Percentiles rank a stretch among this genome's conserved stretches.
These are phyloP conservation scores for Umbellularia californica DNA, from an alignment of 164 flowering plant species.

Conservation along the genomic window DNA sequence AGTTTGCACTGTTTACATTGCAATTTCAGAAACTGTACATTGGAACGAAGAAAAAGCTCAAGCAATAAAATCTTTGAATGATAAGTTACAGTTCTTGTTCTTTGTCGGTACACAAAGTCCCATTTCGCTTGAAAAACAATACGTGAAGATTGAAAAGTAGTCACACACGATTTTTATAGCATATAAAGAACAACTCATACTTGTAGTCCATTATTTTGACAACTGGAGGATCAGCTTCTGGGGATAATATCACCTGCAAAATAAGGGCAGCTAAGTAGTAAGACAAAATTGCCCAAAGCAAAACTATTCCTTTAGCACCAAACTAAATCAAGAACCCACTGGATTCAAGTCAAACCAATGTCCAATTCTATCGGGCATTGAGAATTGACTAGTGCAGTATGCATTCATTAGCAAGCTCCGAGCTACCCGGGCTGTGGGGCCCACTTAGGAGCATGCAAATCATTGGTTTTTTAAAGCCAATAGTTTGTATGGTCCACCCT, in stretches of 20 bases:
- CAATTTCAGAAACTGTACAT: neutral
- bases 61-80: neutral
- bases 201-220: slow-evolving; percentile 85
- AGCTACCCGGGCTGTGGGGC: neutral
- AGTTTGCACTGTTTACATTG: neutral
- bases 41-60: neutral
- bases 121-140: neutral
- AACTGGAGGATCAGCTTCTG: slow-evolving; percentile 95
- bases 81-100: neutral
- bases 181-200: slow-evolving; percentile 35
- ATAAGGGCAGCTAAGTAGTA: neutral
- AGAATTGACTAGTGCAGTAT: neutral
- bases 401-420: neutral
- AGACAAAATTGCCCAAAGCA: neutral
- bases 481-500: too few relatives aligned
- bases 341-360: too few relatives aligned
- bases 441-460: neutral
- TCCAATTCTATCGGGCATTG: too few relatives aligned
- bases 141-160: neutral
- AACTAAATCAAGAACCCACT: neutral
- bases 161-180: neutral
- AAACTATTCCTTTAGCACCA: neutral
- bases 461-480: too few relatives aligned
- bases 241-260: slow-evolving; percentile 75
- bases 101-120: neutral